phyloP scores from a whole-genome alignment of 352 stramenopile species.

The Phytophthora pluvialis region DNA sequence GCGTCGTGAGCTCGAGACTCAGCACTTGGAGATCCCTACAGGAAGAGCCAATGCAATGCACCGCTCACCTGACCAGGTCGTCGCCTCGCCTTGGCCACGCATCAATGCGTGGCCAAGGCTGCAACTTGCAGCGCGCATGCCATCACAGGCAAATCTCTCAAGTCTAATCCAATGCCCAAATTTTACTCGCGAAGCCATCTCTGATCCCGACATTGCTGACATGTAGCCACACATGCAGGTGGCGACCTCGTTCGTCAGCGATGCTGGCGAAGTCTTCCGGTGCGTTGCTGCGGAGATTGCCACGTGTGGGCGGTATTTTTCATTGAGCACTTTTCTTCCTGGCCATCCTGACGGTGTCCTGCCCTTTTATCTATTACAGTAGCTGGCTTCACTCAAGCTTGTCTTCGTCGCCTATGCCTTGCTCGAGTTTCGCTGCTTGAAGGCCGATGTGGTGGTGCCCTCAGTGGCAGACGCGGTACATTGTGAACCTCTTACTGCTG shows the following conservation, averaged over 20 bases:
- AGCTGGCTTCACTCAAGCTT: too few relatives aligned
- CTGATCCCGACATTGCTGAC: conserved; percentile 10
- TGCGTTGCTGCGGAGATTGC: not conserved
- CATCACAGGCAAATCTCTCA: conserved; percentile 19
- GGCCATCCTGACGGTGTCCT: too few relatives aligned
- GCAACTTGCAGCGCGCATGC: not conserved
- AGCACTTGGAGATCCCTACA: not conserved
- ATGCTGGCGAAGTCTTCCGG: not conserved
- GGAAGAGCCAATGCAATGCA: not conserved
- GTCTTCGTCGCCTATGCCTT: too few relatives aligned
- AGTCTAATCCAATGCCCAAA: conserved; percentile 12
- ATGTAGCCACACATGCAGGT: not conserved
- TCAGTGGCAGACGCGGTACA: not conserved
- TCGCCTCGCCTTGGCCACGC: not conserved
- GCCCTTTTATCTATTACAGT: too few relatives aligned
- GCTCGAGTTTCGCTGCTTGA: too few relatives aligned
- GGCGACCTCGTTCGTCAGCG: not conserved
- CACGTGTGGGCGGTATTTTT: too few relatives aligned
- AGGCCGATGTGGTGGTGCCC: too few relatives aligned
- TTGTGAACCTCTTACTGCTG: not conserved
- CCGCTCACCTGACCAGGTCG: not conserved
- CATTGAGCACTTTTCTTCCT: too few relatives aligned
- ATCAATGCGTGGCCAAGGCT: too few relatives aligned
- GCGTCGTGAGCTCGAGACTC: conserved; percentile 1
- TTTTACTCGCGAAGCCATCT: conserved; percentile 18